A percentile compares a stretch with the other conserved stretches of the same genome.
phyloP scores from a whole-genome alignment of 2,329 filamentous ascomycete genomes.

The Trichoderma hamatum region DNA sequence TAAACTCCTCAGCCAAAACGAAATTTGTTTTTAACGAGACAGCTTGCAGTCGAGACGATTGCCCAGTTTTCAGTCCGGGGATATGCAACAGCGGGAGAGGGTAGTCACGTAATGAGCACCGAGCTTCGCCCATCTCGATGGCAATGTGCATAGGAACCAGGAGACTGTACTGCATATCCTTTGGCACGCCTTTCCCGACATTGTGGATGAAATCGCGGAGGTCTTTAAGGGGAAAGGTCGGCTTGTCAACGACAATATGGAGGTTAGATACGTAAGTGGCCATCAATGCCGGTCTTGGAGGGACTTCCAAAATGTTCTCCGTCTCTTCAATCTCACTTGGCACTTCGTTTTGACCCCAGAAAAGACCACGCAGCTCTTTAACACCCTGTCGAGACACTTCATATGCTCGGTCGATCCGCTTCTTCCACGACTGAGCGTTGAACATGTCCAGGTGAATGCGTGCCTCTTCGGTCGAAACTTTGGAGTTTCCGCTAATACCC shows the following conservation, averaged over 20 bases:
- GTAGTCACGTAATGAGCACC: slow-evolving; percentile 87
- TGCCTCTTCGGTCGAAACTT: slow-evolving; percentile 76
- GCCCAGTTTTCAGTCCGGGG: slow-evolving; percentile 75
- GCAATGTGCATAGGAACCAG: slow-evolving; percentile 88
- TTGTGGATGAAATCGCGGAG: slow-evolving; percentile 82
- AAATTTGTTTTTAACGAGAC: slow-evolving; percentile 88
- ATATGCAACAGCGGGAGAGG: slow-evolving; percentile 91
- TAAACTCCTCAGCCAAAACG: slow-evolving; percentile 91
- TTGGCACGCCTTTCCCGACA: slow-evolving; percentile 95
- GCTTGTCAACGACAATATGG: slow-evolving; percentile 85
- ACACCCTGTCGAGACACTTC: slow-evolving; percentile 71
- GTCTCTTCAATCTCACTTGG: slow-evolving; percentile 80
- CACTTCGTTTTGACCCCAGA: slow-evolving; percentile 80
- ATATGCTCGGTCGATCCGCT: slow-evolving; percentile 79
- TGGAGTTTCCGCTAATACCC: slow-evolving; percentile 71
- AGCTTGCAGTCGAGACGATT: slow-evolving; percentile 78
- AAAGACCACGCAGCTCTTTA: slow-evolving; percentile 74
- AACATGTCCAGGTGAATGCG: slow-evolving; percentile 73
- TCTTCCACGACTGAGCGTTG: slow-evolving; percentile 91
- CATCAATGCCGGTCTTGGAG: slow-evolving; percentile 82
- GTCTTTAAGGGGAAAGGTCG: slow-evolving; percentile 81
- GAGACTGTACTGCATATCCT: slow-evolving; percentile 86
- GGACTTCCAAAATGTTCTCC: slow-evolving; percentile 84
- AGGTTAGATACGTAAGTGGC: slow-evolving; percentile 80
- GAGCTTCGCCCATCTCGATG: slow-evolving; percentile 86